Evolutionary conservation across 768 basidiomycete species (phyloP).

Genomic region (Sporobolomyces pararoseus): DNA sequence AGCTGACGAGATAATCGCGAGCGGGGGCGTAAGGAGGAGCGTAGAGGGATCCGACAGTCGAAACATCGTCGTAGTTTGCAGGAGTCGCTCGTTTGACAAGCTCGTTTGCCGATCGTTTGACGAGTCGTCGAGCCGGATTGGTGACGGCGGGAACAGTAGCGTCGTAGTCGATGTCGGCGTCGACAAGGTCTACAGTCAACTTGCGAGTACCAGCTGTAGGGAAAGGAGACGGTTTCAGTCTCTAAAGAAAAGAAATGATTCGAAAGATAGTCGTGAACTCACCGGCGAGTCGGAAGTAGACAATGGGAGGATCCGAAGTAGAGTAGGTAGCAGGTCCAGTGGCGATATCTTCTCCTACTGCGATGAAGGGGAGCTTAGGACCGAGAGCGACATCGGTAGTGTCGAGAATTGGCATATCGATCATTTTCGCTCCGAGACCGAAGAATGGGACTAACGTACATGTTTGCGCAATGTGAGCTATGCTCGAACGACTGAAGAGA

Average conservation of each 20-base stretch:
- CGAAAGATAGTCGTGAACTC: not conserved
- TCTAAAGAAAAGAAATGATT: not conserved
- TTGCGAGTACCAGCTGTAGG: slow-evolving; percentile 11
- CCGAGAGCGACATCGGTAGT: slow-evolving; percentile 54
- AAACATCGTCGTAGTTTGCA: slow-evolving; percentile 43
- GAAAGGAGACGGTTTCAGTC: not conserved
- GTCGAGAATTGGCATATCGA: slow-evolving; percentile 57
- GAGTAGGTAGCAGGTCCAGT: slow-evolving; percentile 49
- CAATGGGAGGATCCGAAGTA: slow-evolving; percentile 56
- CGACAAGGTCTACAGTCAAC: slow-evolving; percentile 38
- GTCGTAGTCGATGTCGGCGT: slow-evolving; percentile 33
- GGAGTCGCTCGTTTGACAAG: slow-evolving; percentile 9
- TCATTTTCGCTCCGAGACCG: slow-evolving; percentile 54
- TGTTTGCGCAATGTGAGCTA: too few species aligned
- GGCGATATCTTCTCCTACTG: slow-evolving; percentile 53
- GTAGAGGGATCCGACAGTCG: slow-evolving; percentile 48
- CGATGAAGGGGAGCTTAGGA: slow-evolving; percentile 53
- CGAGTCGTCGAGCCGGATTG: slow-evolving; percentile 16
- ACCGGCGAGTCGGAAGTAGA: slow-evolving; percentile 52
- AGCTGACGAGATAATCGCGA: slow-evolving; percentile 37
- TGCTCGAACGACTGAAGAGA: not conserved
- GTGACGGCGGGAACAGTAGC: slow-evolving; percentile 36
- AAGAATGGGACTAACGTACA: slow-evolving; percentile 52
- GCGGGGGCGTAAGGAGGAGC: slow-evolving; percentile 38
- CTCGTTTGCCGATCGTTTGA: slow-evolving; percentile 19